Percentiles rank a stretch among this genome's conserved stretches.
Evolutionary conservation across 1,284 basidiomycete genomes (phyloP).

Genomic region (Heterobasidion occidentale): DNA sequence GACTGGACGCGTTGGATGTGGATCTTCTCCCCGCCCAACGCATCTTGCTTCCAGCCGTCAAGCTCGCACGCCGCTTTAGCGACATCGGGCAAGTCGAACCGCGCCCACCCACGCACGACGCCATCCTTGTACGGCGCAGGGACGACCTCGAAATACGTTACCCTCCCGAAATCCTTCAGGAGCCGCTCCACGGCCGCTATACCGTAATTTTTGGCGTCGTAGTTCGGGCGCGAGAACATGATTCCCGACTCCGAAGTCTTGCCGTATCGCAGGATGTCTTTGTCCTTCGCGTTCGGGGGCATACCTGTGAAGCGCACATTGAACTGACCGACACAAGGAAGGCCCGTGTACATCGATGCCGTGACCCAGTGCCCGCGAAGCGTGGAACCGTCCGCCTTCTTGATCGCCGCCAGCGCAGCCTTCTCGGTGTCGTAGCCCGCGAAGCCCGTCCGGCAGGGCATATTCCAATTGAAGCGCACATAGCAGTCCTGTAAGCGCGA

Average conservation of each 20-base stretch:
- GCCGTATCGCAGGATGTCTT: conserved; percentile 37
- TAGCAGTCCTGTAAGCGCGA: conserved; percentile 36
- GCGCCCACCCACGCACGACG: conserved; percentile 41
- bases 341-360: conserved; percentile 40
- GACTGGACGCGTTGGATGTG: conserved; percentile 41
- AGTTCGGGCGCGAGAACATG: conserved; percentile 44
- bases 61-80: conserved; percentile 43
- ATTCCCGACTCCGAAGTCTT: conserved; percentile 27
- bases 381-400: conserved; percentile 24
- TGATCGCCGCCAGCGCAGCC: conserved; percentile 40
- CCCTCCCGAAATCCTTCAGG: conserved; percentile 30
- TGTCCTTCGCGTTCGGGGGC: conserved; percentile 33
- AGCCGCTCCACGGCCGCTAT: conserved; percentile 29
- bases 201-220: conserved; percentile 30
- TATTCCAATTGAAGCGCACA: conserved; percentile 36
- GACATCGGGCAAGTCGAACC: conserved; percentile 37
- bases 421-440: conserved; percentile 45
- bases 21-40: conserved; percentile 34
- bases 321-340: conserved; percentile 45
- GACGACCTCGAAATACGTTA: conserved; percentile 35
- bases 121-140: conserved; percentile 45
- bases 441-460: conserved; percentile 43
- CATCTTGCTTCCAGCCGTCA: conserved; percentile 33
- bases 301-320: conserved; percentile 51
- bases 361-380: conserved; percentile 31